phyloP scores from a whole-genome alignment of 1,139 yeast species.

The Scheffersomyces quercinus region DNA sequence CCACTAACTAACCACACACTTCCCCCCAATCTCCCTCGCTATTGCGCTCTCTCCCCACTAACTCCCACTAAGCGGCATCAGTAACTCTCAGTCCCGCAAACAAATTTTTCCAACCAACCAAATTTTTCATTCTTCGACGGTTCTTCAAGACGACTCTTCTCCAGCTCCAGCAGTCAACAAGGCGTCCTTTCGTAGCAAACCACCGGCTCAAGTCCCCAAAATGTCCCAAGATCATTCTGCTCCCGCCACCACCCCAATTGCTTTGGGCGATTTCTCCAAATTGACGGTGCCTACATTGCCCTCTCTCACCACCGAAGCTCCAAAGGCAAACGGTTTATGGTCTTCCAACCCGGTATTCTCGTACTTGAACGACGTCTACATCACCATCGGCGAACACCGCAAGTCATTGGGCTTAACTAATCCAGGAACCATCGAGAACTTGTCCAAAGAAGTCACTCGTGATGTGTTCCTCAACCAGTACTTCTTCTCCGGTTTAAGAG shows the following conservation, averaged over 20 bases:
- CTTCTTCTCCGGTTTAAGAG: slow-evolving; percentile 94
- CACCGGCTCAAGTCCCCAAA: background rate
- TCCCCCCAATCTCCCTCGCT: too few species aligned
- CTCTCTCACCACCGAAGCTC: slow-evolving; percentile 51
- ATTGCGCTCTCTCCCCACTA: too few species aligned
- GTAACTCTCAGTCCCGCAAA: slow-evolving; percentile 4
- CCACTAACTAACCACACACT: too few species aligned
- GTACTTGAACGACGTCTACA: slow-evolving; percentile 76
- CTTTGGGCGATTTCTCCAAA: slow-evolving; percentile 56
- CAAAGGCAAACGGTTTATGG: slow-evolving; percentile 64
- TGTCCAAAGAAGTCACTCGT: slow-evolving; percentile 89
- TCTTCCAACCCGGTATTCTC: slow-evolving; percentile 84
- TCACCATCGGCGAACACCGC: slow-evolving; percentile 75
- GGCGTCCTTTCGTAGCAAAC: too few species aligned
- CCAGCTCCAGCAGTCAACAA: too few species aligned
- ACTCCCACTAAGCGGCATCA: too few species aligned
- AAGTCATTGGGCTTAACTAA: slow-evolving; percentile 76
- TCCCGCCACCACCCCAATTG: slow-evolving; percentile 28
- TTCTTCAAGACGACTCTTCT: too few species aligned
- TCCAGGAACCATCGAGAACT: slow-evolving; percentile 95
- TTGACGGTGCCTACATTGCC: slow-evolving; percentile 59
- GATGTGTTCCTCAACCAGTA: slow-evolving; percentile 90
- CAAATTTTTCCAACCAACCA: slow-evolving; percentile 5
- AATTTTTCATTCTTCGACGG: background rate
- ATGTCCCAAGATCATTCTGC: slow-evolving; percentile 15